Evolutionary conservation across 495 filamentous ascomycete species (phyloP).

Genomic region (Baudoinia panamericana): DNA sequence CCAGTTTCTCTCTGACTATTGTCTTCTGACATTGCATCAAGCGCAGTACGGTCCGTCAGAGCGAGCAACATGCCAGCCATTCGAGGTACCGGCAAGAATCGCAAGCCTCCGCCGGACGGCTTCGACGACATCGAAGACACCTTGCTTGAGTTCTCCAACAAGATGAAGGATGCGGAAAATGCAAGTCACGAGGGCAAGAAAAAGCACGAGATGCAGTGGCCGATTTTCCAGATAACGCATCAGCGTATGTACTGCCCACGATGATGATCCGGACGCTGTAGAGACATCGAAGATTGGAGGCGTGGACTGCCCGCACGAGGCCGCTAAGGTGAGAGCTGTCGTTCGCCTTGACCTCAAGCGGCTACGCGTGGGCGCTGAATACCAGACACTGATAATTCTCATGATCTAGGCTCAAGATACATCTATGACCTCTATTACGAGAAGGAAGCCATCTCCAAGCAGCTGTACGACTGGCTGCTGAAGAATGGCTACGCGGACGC

Average conservation of each 20-base stretch:
- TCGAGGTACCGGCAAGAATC: slow-evolving; percentile 50
- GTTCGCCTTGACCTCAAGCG: slow-evolving; percentile 17
- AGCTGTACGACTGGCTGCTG: slow-evolving; percentile 87
- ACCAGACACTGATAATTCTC: neutral
- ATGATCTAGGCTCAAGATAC: slow-evolving; percentile 54
- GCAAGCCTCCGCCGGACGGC: slow-evolving; percentile 85
- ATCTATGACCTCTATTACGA: slow-evolving; percentile 98
- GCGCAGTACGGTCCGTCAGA: too few relatives aligned
- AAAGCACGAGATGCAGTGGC: slow-evolving; percentile 84
- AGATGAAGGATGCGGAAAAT: slow-evolving; percentile 98
- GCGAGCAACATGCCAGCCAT: slow-evolving; percentile 77
- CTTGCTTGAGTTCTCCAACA: slow-evolving; percentile 86
- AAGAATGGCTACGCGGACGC: slow-evolving; percentile 95
- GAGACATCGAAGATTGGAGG: neutral
- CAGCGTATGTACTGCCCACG: slow-evolving; percentile 48
- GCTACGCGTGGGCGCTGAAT: slow-evolving; percentile 2
- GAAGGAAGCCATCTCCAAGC: slow-evolving; percentile 83
- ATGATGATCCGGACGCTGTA: neutral
- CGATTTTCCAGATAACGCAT: slow-evolving; percentile 93
- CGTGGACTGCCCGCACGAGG: slow-evolving; percentile 10
- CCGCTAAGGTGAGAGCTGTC: slow-evolving; percentile 20
- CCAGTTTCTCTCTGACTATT: too few relatives aligned
- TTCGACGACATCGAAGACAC: slow-evolving; percentile 97
- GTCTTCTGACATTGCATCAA: too few relatives aligned
- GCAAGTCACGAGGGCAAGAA: slow-evolving; percentile 59